These are phyloP conservation scores for Pythium periplocum DNA, from an alignment of 352 stramenopile species.

Conservation along the genomic window DNA sequence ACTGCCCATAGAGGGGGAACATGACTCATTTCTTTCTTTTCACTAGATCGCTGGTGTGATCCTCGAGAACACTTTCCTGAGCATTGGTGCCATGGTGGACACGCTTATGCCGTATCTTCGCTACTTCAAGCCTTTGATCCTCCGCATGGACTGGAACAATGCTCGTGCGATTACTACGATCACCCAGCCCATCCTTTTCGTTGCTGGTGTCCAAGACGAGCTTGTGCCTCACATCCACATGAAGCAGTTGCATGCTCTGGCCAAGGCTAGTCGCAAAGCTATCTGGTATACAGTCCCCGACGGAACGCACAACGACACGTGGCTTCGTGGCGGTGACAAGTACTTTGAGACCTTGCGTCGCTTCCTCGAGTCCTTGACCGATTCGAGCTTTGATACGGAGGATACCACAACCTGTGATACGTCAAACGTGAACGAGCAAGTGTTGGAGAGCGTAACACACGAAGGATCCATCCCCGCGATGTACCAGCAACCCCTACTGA, in stretches of 20 bases:
- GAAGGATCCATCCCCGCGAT: constrained; percentile 72
- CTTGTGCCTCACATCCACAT: constrained; percentile 91
- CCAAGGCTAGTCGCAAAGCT: constrained; percentile 33
- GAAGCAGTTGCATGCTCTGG: constrained; percentile 67
- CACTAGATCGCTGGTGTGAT: constrained; percentile 83
- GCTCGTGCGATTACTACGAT: constrained; percentile 54
- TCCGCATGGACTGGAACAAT: constrained; percentile 90
- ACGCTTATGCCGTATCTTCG: constrained; percentile 88
- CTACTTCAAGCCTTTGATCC: constrained; percentile 87
- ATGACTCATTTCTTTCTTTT: constrained; percentile 1
- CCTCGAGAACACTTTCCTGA: constrained; percentile 94
- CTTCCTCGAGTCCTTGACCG: constrained; percentile 56
- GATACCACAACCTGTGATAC: constrained; percentile 14
- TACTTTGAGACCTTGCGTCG: constrained; percentile 77
- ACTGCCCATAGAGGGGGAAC: neutral
- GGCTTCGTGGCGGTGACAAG: constrained; percentile 80
- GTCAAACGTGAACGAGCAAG: constrained; percentile 4
- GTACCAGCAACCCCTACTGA: constrained; percentile 56
- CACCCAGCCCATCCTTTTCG: constrained; percentile 85
- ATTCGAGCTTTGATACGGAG: constrained; percentile 1
- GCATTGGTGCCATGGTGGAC: constrained; percentile 92
- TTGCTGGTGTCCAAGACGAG: constrained; percentile 88
- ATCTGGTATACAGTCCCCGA: constrained; percentile 81
- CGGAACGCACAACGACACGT: constrained; percentile 95
- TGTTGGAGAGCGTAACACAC: constrained; percentile 6